These are phyloP conservation scores for Phytophthora brassicae DNA, from an alignment of 352 stramenopile species.

Conservation along the genomic window DNA sequence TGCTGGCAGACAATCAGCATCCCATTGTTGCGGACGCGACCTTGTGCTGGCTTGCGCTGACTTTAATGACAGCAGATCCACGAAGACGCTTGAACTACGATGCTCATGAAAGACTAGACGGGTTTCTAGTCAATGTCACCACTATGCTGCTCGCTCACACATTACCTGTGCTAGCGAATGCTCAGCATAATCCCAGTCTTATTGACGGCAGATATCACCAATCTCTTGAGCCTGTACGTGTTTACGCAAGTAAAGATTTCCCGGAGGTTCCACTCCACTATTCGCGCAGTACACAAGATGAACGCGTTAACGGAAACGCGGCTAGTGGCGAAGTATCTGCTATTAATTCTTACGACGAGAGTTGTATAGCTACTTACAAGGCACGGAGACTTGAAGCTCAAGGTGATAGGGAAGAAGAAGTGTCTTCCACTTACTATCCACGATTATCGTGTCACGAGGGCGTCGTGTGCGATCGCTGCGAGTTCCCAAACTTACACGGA, in stretches of 20 bases:
- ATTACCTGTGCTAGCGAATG: conserved; percentile 38
- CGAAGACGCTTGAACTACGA: conserved; percentile 50
- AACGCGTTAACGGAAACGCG: conserved; percentile 3
- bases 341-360: conserved; percentile 30
- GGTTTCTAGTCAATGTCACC: conserved; percentile 69
- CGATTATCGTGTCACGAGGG: conserved; percentile 51
- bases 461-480: conserved; percentile 73
- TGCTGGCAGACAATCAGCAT: conserved; percentile 45
- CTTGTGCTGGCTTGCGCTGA: conserved; percentile 54
- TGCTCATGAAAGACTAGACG: conserved; percentile 57
- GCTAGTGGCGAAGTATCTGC: conserved; percentile 18
- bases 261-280: conserved; percentile 35
- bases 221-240: conserved; percentile 43
- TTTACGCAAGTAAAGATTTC: conserved; percentile 46
- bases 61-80: conserved; percentile 48
- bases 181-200: conserved; percentile 15
- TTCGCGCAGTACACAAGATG: conserved; percentile 22
- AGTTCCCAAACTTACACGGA: conserved; percentile 52
- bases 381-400: conserved; percentile 10
- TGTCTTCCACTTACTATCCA: conserved; percentile 48
- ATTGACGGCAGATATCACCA: conserved; percentile 65
- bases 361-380: conserved; percentile 25
- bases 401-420: background rate
- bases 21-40: conserved; percentile 60
- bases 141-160: conserved; percentile 47